Base-by-base conservation (phyloP, 2,329 filamentous ascomycete genomes). In the Pseudogymnoascus sp. region DNA sequence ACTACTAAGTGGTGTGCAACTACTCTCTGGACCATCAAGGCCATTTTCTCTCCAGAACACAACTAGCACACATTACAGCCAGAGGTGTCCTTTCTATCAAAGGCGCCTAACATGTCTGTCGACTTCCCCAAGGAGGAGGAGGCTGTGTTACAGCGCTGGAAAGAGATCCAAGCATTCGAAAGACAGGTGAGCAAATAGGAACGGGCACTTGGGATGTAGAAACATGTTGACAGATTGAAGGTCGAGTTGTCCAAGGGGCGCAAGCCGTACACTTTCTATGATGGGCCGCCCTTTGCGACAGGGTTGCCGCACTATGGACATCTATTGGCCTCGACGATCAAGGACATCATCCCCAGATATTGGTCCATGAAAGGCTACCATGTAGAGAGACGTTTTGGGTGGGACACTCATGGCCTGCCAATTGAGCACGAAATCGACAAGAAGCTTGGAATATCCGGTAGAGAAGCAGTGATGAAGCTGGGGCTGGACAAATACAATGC, bases 401-500 rank as follows among this genome's bases (percentile, higher is more conserved):
- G 93, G 93, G 93, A 97, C 74, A 91, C 93, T 1, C 93, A 97
- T 73, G 59, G 93, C 65, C 82, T 97, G 62, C 93, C 93, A 14
- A 95, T 97, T 69, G 93, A 97, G 79, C 91, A 96, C 75, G 93
- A 97, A 78, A 97, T 97, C 72, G 93, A 97, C 81, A 97, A 97
- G 83, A 93, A 93, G 77, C 82, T 96, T 68, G 90, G 90, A 42
- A 93, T 96, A 72, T 90, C 90, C 68, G 91, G 91, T 63, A 89
- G 90, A 74, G 89, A 93, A 68, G 92, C 92, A 4, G 93, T 97
- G 43, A 85, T 88, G 77, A 83, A 96, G 77, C 82, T 96, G 69
- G 93, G 93, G 60, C 87, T 97, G 68, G 89, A 84, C 68, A 89
- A 89, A 71, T 97, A 97, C 80, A 97, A 97, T 74, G 88, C 85